Evolutionary conservation across 345 rosid species (phyloP).

Genomic region (Excoecaria cochinchinensis): DNA sequence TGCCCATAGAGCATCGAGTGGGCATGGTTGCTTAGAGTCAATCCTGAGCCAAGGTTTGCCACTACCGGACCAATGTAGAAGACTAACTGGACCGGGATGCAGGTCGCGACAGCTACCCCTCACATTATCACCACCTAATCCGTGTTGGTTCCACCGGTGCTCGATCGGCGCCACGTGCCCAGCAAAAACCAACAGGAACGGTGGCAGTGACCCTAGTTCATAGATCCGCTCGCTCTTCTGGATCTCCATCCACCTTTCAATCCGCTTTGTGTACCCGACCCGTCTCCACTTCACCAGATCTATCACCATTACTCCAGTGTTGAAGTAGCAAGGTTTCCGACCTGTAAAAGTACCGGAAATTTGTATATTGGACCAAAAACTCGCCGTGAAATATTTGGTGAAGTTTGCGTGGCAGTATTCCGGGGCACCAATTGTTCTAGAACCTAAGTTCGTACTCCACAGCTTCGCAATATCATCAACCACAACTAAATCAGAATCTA

Average conservation of each 20-base stretch:
- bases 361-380: constrained; percentile 64
- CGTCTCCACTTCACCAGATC: constrained; percentile 88
- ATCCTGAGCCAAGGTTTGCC: constrained; percentile 97
- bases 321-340: constrained; percentile 76
- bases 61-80: constrained; percentile 97
- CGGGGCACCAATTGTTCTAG: constrained; percentile 88
- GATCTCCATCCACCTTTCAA: constrained; percentile 97
- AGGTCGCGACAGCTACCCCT: constrained; percentile 87
- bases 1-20: constrained; percentile 82
- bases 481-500: constrained; percentile 88
- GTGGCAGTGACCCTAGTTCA: constrained; percentile 94
- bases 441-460: constrained; percentile 62
- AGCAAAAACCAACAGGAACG: constrained; percentile 74
- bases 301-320: constrained; percentile 95
- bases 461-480: constrained; percentile 81
- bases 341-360: constrained; percentile 54
- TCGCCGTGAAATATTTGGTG: constrained; percentile 73
- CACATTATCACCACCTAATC: constrained; percentile 90
- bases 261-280: constrained; percentile 64
- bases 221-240: constrained; percentile 85
- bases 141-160: constrained; percentile 98
- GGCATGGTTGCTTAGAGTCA: constrained; percentile 75
- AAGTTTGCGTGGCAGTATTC: constrained; percentile 97
- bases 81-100: constrained; percentile 90
- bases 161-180: constrained; percentile 90